Evolutionary conservation across 306 rosid species (phyloP).

Genomic region (Sophora flavescens): DNA sequence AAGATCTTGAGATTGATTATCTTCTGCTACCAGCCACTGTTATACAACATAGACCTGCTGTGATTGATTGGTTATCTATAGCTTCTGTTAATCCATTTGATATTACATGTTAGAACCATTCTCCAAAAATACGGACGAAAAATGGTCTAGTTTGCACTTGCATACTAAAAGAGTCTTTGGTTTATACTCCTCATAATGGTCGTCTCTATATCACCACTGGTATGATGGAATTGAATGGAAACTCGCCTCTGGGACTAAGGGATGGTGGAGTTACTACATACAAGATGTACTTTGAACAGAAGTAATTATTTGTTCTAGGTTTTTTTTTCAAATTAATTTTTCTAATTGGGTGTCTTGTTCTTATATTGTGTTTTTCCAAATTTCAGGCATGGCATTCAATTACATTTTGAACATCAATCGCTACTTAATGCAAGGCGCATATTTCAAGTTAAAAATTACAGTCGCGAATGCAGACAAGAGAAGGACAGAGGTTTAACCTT

Average conservation of each 20-base stretch:
- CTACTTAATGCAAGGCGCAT: slow-evolving; percentile 64
- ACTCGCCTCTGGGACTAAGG: slow-evolving; percentile 55
- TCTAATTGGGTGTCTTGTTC: not conserved
- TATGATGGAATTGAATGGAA: slow-evolving; percentile 59
- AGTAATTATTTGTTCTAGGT: slow-evolving; percentile 43
- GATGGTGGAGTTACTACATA: slow-evolving; percentile 60
- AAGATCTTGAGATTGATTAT: slow-evolving; percentile 64
- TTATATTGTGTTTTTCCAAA: slow-evolving; percentile 26
- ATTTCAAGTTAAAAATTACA: slow-evolving; percentile 64
- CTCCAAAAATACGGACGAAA: slow-evolving; percentile 46
- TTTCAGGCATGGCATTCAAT: slow-evolving; percentile 66
- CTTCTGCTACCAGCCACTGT: slow-evolving; percentile 75
- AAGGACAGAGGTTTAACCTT: slow-evolving; percentile 64
- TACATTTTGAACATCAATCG: slow-evolving; percentile 56
- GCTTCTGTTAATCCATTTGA: slow-evolving; percentile 52
- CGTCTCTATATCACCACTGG: slow-evolving; percentile 61
- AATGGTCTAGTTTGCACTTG: slow-evolving; percentile 65
- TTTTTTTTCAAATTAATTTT: slow-evolving; percentile 18
- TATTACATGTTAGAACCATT: slow-evolving; percentile 25
- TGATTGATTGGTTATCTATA: slow-evolving; percentile 69
- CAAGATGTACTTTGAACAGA: slow-evolving; percentile 58
- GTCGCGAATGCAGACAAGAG: slow-evolving; percentile 48
- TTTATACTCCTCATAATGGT: slow-evolving; percentile 77
- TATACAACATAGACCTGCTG: not conserved
- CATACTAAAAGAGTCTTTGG: slow-evolving; percentile 64